Evolutionary conservation across 371 early-diverging fungal genomes (phyloP), one percentile per base, ranked within the genome.

Genomic region (Aphelidium insulamus): DNA sequence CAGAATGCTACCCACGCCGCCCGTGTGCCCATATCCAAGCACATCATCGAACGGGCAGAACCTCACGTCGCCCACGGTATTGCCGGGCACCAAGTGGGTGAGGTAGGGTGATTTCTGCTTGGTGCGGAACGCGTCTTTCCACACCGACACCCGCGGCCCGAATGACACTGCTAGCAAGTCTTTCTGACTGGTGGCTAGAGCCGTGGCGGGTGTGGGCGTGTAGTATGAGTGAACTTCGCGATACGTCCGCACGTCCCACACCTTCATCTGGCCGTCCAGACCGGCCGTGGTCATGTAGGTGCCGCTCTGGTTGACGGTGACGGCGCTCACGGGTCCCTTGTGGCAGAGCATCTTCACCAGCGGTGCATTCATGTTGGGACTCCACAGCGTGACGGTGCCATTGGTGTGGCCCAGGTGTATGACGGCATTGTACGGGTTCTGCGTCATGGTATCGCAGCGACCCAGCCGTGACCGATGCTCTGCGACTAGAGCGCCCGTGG

Each of bases 21-120:
- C 49, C 18, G 50, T 43, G 54, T 86, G 85, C n/a, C 90, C 94
- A 34, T 78, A 45, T 7, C 84, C 87, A 10, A 99, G 69, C 8
- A 92, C 79, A 69, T 99, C 99, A 51, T 98, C 98, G 66, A 67
- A 92, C 10, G 97, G 97, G 30, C 77, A 81, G 54, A 95, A 98
- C 21, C 47, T 36, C 5, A 91, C 30, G 34, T 64, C 59, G 11
- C 50, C 38, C 6, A 88, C 52, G 2, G 52, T 27, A 0, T 58
- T 56, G 3, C 65, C 52, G 9, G 69, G 63, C 32, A 66, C 50
- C 14, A 76, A 44, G 51, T 90, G 90, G 31, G 60, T 57, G 79
- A 95, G 78, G 51, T 92, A 88, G n/a, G 90, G 83, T 25, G 68
- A 61, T 17, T 59, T 43, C 37, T 77, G 76, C 43, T 76, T 78